Conservation (phyloP, 371 early-diverging fungal species). For the Apophysomyces elegans region DNA sequence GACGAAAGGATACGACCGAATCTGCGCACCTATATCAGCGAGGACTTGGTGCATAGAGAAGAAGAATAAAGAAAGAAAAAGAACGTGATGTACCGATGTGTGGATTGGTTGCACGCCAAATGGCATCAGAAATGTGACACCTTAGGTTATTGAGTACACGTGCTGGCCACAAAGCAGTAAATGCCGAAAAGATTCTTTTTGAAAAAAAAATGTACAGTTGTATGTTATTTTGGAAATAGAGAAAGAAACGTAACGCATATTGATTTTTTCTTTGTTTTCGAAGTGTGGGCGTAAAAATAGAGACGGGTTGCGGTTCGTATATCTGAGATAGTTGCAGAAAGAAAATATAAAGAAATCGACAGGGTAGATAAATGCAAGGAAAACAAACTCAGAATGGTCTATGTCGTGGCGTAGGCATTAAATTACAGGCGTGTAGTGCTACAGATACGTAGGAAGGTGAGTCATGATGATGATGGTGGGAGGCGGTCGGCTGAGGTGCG, state of each 20-base stretch:
- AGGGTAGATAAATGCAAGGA: slow-evolving; percentile 6
- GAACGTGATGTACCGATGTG: background rate
- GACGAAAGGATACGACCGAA: slow-evolving; percentile 40
- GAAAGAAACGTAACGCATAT: background rate
- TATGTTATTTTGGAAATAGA: background rate
- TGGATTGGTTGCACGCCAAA: slow-evolving; percentile 4
- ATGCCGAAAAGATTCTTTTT: background rate
- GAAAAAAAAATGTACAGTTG: background rate
- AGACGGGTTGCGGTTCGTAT: background rate
- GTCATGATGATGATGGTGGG: background rate
- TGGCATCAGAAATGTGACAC: slow-evolving; percentile 12
- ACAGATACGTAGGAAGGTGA: slow-evolving; percentile 10
- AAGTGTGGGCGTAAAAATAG: background rate
- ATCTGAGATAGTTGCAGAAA: background rate
- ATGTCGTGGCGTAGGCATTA: slow-evolving; percentile 11
- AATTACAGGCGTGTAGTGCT: slow-evolving; percentile 8
- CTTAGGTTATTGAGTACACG: slow-evolving; percentile 10
- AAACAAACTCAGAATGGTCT: slow-evolving; percentile 3
- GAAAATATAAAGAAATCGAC: too few species aligned
- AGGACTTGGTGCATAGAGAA: slow-evolving; percentile 16
- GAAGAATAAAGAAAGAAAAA: background rate
- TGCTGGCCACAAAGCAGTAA: slow-evolving; percentile 11
- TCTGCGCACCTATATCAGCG: slow-evolving; percentile 45
- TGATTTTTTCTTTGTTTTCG: background rate
- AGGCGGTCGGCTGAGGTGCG: background rate